These are phyloP conservation scores for Suhomyces bribrorum DNA, from an alignment of 1,139 yeast genomes.

Conservation along the genomic window DNA sequence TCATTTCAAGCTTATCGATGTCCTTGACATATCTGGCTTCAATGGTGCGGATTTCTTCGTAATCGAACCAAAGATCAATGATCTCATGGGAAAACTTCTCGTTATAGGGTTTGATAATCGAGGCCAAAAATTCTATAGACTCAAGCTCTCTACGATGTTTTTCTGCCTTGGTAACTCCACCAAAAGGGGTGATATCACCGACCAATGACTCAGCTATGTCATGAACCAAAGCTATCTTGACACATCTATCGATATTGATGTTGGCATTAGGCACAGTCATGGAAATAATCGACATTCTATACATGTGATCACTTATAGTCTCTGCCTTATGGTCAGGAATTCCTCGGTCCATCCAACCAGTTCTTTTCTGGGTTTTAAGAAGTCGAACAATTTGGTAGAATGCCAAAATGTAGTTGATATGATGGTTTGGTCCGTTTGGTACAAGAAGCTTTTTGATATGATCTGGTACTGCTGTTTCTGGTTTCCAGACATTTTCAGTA, in stretches of 20 bases:
- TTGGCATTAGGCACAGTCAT: constrained; percentile 59
- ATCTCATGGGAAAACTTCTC: constrained; percentile 64
- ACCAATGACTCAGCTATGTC: constrained; percentile 94
- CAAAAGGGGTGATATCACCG: constrained; percentile 93
- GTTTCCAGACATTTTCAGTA: constrained; percentile 51
- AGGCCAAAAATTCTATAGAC: constrained; percentile 68
- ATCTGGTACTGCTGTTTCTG: constrained; percentile 58
- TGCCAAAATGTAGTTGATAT: constrained; percentile 56
- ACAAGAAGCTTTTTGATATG: constrained; percentile 46
- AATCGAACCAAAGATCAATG: constrained; percentile 80
- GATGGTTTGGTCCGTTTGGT: constrained; percentile 23
- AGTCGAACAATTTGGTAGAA: constrained; percentile 76
- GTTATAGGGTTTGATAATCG: constrained; percentile 65
- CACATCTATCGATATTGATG: constrained; percentile 55
- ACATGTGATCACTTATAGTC: constrained; percentile 94
- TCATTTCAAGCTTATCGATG: constrained; percentile 89
- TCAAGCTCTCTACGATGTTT: constrained; percentile 81
- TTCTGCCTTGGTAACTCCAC: constrained; percentile 60
- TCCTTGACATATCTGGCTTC: constrained; percentile 94
- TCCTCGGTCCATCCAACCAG: constrained; percentile 90
- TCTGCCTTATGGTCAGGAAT: constrained; percentile 56
- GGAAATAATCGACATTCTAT: constrained; percentile 86
- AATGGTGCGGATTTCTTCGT: constrained; percentile 75
- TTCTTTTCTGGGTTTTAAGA: constrained; percentile 78
- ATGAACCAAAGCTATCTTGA: constrained; percentile 84